phyloP scores from a whole-genome alignment of 495 filamentous ascomycete genomes.

The Penicillium argentinense region DNA sequence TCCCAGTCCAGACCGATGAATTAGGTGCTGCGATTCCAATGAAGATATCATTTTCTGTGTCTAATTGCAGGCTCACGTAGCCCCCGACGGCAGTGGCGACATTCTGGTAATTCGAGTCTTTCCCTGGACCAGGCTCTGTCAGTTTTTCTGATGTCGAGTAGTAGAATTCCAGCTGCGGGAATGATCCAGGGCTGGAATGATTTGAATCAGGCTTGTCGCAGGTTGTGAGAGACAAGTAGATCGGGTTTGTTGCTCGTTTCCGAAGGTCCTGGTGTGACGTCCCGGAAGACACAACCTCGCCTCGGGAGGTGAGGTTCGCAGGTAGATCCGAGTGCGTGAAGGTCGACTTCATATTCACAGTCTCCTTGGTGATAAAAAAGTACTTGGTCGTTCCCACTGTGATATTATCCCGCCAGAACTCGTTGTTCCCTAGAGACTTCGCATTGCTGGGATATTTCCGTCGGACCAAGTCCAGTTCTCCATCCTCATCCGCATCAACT shows the following conservation, averaged over 20 bases:
- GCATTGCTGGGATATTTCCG: slow-evolving; percentile 48
- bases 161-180: slow-evolving; percentile 74
- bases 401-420: slow-evolving; percentile 53
- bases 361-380: slow-evolving; percentile 52
- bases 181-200: slow-evolving; percentile 34
- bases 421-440: slow-evolving; percentile 62
- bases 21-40: slow-evolving; percentile 71
- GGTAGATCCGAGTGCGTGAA: slow-evolving; percentile 37
- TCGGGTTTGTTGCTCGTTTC: slow-evolving; percentile 30
- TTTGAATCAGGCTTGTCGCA: slow-evolving; percentile 68
- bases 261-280: slow-evolving; percentile 21
- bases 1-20: slow-evolving; percentile 53
- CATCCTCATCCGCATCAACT: slow-evolving; percentile 27
- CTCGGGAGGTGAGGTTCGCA: slow-evolving; percentile 21
- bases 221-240: slow-evolving; percentile 80
- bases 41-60: slow-evolving; percentile 61
- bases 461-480: slow-evolving; percentile 61
- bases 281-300: slow-evolving; percentile 5
- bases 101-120: slow-evolving; percentile 43
- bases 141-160: slow-evolving; percentile 67
- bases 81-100: slow-evolving; percentile 53
- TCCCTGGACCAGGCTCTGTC: slow-evolving; percentile 63
- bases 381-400: slow-evolving; percentile 55
- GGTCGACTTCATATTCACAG: slow-evolving; percentile 37
- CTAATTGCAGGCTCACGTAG: slow-evolving; percentile 42